These are phyloP conservation scores for Daldinia vernicosa DNA, from an alignment of 495 filamentous ascomycete genomes.

Conservation along the genomic window DNA sequence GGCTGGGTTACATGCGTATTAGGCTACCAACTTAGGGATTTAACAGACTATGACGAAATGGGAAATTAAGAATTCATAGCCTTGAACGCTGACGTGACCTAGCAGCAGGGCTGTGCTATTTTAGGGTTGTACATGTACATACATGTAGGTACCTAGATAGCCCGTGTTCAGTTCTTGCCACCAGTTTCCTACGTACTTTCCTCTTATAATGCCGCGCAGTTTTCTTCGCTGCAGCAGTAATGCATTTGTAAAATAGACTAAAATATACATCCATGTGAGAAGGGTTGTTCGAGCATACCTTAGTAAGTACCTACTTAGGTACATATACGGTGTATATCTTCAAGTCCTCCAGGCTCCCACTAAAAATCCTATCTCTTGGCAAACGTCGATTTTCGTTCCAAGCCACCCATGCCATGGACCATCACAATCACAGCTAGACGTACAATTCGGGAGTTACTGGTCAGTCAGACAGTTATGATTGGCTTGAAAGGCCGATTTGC, in stretches of 20 bases:
- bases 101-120: slow-evolving; percentile 27
- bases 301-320: neutral
- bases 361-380: slow-evolving; percentile 22
- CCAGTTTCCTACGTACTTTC: neutral
- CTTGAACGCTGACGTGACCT: slow-evolving; percentile 17
- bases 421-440: slow-evolving; percentile 15
- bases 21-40: neutral
- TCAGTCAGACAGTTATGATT: slow-evolving; percentile 12
- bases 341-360: neutral
- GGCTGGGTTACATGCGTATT: neutral
- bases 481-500: slow-evolving; percentile 16
- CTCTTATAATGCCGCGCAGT: neutral
- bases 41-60: slow-evolving; percentile 19
- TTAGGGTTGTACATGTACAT: slow-evolving; percentile 3
- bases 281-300: neutral
- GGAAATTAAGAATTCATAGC: slow-evolving; percentile 25
- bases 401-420: slow-evolving; percentile 21
- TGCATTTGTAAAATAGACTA: neutral
- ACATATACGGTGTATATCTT: too few species aligned
- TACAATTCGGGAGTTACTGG: neutral
- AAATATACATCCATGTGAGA: neutral
- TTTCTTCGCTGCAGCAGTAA: neutral
- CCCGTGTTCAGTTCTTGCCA: neutral
- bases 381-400: slow-evolving; percentile 35
- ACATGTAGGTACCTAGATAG: neutral